phyloP scores from a whole-genome alignment of 2,329 filamentous ascomycete species.

The Mycosphaerelloides madeirae region DNA sequence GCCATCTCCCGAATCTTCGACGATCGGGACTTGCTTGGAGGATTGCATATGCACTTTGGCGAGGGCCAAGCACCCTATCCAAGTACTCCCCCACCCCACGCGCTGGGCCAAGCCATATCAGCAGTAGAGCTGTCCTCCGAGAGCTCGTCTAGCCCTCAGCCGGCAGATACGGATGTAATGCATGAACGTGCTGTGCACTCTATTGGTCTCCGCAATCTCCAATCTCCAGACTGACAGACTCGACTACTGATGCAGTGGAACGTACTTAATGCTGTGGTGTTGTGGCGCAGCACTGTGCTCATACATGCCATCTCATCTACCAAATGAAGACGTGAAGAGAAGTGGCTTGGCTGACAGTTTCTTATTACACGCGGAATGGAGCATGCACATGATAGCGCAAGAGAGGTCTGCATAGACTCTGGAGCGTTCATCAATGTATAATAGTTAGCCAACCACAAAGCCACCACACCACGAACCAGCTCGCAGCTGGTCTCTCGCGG shows the following conservation, averaged over 20 bases:
- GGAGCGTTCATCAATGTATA: no score
- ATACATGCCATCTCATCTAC: background rate
- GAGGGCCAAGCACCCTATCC: constrained; percentile 1
- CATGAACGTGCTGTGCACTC: no score
- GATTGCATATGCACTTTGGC: background rate
- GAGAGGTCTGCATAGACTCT: no score
- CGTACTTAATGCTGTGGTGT: no score
- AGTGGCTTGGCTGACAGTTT: no score
- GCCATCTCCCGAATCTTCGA: constrained; percentile 4
- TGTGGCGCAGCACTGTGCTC: background rate
- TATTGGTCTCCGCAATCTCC: constrained; percentile 1
- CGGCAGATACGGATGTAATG: no score
- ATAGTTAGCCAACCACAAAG: no score
- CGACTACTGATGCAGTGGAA: background rate
- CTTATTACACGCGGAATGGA: no score
- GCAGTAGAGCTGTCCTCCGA: constrained; percentile 1
- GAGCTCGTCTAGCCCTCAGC: no score
- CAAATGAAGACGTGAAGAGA: background rate
- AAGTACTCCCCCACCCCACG: background rate
- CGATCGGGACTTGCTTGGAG: background rate
- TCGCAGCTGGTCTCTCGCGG: no score
- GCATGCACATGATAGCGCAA: no score
- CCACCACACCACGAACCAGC: no score
- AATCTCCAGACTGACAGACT: background rate
- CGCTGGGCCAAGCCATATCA: background rate